phyloP scores from a whole-genome alignment of 2,329 filamentous ascomycete species.

The Colletotrichum simmondsii region DNA sequence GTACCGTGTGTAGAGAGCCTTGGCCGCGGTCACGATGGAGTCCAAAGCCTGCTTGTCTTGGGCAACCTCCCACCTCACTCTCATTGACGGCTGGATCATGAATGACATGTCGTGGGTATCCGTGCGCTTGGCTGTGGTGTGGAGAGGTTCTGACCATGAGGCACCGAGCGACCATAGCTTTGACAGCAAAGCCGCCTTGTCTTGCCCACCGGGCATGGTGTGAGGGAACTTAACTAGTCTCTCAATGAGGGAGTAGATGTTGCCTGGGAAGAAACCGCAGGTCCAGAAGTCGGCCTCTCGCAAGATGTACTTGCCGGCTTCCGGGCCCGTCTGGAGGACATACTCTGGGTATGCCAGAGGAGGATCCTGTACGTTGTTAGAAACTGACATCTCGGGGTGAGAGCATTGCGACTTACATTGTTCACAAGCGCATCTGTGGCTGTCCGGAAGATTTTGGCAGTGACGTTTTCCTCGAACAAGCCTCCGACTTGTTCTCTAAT shows the following conservation, averaged over 20 bases:
- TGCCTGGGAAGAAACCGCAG: slow-evolving; percentile 52
- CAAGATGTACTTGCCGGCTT: slow-evolving; percentile 34
- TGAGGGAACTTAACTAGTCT: slow-evolving; percentile 45
- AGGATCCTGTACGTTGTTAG: slow-evolving; percentile 23
- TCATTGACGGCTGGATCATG: slow-evolving; percentile 61
- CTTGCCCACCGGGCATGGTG: slow-evolving; percentile 21
- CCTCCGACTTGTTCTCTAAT: slow-evolving; percentile 17
- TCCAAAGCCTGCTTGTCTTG: slow-evolving; percentile 50
- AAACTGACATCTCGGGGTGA: neutral
- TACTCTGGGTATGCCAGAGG: slow-evolving; percentile 36
- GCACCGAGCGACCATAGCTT: slow-evolving; percentile 40
- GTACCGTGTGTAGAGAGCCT: slow-evolving; percentile 54
- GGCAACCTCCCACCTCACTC: slow-evolving; percentile 58
- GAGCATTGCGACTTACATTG: slow-evolving; percentile 23
- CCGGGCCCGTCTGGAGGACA: slow-evolving; percentile 34
- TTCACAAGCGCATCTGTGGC: slow-evolving; percentile 23
- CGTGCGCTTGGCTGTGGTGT: slow-evolving; percentile 48
- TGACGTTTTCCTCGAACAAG: slow-evolving; percentile 36
- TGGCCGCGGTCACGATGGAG: slow-evolving; percentile 55
- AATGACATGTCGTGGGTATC: slow-evolving; percentile 67
- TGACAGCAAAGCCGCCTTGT: slow-evolving; percentile 33
- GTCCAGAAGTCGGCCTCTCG: slow-evolving; percentile 44
- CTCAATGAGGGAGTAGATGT: slow-evolving; percentile 47
- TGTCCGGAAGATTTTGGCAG: slow-evolving; percentile 36
- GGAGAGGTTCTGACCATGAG: slow-evolving; percentile 49